Percentiles rank a stretch among this genome's conserved stretches.
phyloP scores from a whole-genome alignment of 2,329 filamentous ascomycete species.

The Neofusicoccum kwambonambiense region DNA sequence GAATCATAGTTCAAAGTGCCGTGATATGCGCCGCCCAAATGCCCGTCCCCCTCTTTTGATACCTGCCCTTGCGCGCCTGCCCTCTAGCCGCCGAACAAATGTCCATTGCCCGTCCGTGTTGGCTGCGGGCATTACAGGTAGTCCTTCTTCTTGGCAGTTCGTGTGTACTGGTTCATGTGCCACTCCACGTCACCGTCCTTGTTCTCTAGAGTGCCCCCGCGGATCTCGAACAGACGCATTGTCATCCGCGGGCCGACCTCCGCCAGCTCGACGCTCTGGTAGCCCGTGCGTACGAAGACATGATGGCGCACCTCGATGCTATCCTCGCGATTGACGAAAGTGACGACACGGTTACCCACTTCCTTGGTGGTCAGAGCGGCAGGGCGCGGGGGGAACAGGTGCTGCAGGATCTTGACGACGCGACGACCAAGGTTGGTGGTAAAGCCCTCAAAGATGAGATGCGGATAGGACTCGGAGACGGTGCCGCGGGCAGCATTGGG shows the following conservation, averaged over 20 bases:
- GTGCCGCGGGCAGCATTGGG: constrained; percentile 84
- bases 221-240: constrained; percentile 93
- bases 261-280: constrained; percentile 82
- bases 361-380: constrained; percentile 61
- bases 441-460: constrained; percentile 95
- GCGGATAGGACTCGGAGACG: constrained; percentile 88
- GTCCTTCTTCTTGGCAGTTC: constrained; percentile 92
- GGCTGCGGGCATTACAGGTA: constrained; percentile 63
- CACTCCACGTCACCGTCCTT: constrained; percentile 96
- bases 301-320: constrained; percentile 88
- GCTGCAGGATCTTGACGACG: constrained; percentile 87
- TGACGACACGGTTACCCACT: constrained; percentile 84
- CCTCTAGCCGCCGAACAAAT: background rate
- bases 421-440: constrained; percentile 75
- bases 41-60: background rate
- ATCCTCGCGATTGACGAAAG: constrained; percentile 87
- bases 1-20: background rate
- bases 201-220: constrained; percentile 86
- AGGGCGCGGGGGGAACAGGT: constrained; percentile 89
- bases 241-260: constrained; percentile 95
- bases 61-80: constrained; percentile 4
- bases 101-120: constrained; percentile 9
- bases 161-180: constrained; percentile 92
- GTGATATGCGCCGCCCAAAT: constrained; percentile 14
- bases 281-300: constrained; percentile 91